Conservation (phyloP, 2,329 filamentous ascomycete species). For the Penicillium rolfsii region DNA sequence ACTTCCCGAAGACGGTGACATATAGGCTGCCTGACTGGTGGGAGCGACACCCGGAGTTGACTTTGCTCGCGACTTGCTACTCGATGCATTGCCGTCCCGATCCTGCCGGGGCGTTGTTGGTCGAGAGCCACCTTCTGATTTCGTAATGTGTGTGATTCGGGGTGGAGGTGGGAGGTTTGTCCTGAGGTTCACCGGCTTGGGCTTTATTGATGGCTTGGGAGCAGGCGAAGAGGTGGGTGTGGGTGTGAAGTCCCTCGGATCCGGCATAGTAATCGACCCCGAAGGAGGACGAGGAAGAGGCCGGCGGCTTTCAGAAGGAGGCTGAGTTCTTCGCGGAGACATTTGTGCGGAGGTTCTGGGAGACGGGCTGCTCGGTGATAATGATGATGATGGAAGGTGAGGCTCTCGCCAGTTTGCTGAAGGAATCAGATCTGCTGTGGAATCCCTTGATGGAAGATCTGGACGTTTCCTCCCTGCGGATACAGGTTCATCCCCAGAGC, state of each 20-base stretch:
- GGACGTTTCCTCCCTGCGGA: conserved; percentile 12
- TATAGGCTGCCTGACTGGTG: conserved; percentile 13
- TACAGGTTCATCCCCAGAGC: conserved; percentile 31
- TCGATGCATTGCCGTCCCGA: conserved; percentile 18
- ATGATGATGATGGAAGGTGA: conserved; percentile 14
- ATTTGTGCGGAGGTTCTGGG: conserved; percentile 16
- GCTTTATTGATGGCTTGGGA: conserved; percentile 39
- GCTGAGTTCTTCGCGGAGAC: conserved; percentile 16
- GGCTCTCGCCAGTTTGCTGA: conserved; percentile 31
- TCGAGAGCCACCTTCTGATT: conserved; percentile 32
- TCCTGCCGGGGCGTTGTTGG: conserved; percentile 22
- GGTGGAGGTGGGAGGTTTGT: conserved; percentile 28
- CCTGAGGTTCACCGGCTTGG: conserved; percentile 43
- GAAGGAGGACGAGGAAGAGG: conserved; percentile 16
- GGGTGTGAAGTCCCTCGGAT: conserved; percentile 27
- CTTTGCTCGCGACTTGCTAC: conserved; percentile 24
- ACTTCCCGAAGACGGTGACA: conserved; percentile 38
- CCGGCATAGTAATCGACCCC: conserved; percentile 22
- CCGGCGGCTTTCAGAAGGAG: conserved; percentile 23
- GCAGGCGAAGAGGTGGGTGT: conserved; percentile 25
- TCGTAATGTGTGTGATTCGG: conserved; percentile 19
- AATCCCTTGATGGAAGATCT: conserved; percentile 7
- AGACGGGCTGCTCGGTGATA: conserved; percentile 20
- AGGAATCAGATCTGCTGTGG: conserved; percentile 23
- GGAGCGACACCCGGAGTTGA: conserved; percentile 25